Conservation (phyloP, 345 rosid species). For the Citrus unshiu region DNA sequence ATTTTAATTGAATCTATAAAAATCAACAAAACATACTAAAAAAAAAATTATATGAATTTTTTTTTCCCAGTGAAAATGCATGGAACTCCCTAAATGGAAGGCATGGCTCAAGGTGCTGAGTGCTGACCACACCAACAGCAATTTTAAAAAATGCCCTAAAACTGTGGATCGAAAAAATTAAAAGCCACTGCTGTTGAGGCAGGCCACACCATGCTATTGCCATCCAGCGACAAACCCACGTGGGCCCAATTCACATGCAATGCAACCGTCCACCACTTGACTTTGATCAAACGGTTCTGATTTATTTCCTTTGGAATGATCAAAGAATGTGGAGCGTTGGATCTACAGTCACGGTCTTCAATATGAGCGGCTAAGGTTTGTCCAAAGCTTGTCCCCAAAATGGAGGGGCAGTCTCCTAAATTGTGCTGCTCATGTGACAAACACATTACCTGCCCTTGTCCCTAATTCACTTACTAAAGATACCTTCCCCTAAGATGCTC, state of each 20-base stretch:
- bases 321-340: conserved; percentile 17
- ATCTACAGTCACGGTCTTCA: conserved; percentile 21
- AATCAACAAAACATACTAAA: no score
- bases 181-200: background rate
- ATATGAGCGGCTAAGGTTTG: conserved; percentile 33
- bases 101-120: conserved; percentile 5
- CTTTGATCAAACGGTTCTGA: conserved; percentile 23
- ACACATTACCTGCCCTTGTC: conserved; percentile 28
- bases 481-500: background rate
- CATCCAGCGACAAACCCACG: conserved; percentile 34
- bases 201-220: conserved; percentile 12
- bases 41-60: no score
- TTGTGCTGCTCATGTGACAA: conserved; percentile 32
- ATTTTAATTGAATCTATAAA: no score
- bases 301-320: background rate
- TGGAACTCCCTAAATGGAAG: background rate
- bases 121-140: conserved; percentile 11
- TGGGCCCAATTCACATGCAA: conserved; percentile 37
- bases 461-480: conserved; percentile 15
- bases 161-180: background rate
- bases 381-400: conserved; percentile 41
- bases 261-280: background rate
- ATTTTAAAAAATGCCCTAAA: background rate
- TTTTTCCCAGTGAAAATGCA: background rate
- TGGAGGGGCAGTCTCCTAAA: conserved; percentile 24